Percentiles rank a stretch among this genome's conserved stretches.
Evolutionary conservation across 2,329 filamentous ascomycete species (phyloP).

Genomic region (Phoma sp.): DNA sequence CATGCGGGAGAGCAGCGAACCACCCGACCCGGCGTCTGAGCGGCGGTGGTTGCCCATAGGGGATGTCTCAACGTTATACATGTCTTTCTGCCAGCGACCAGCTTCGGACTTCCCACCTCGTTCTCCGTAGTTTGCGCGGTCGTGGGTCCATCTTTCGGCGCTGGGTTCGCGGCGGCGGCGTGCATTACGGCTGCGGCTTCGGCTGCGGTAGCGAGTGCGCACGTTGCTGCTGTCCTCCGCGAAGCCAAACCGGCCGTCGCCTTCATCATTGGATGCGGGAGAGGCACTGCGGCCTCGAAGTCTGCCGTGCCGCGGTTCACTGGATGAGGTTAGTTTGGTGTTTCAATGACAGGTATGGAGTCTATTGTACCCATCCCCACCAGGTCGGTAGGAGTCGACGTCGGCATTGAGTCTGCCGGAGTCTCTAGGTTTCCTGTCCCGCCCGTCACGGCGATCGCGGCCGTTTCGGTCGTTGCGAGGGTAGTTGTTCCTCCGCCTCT

Average conservation of each 20-base stretch:
- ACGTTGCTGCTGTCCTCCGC: slow-evolving; percentile 56
- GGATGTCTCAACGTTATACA: slow-evolving; percentile 45
- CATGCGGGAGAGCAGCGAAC: slow-evolving; percentile 42
- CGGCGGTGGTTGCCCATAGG: slow-evolving; percentile 54
- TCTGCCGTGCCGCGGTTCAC: slow-evolving; percentile 53
- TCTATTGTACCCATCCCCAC: slow-evolving; percentile 32
- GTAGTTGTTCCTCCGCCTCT: slow-evolving; percentile 31
- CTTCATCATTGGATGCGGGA: slow-evolving; percentile 56
- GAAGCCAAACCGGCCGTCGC: slow-evolving; percentile 58
- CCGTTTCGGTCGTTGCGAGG: slow-evolving; percentile 10
- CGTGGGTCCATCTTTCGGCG: slow-evolving; percentile 40
- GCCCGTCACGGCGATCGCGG: slow-evolving; percentile 27
- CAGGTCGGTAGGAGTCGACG: slow-evolving; percentile 43
- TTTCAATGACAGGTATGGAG: neutral
- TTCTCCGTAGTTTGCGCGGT: slow-evolving; percentile 38
- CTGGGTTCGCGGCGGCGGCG: slow-evolving; percentile 35
- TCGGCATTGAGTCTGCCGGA: slow-evolving; percentile 24
- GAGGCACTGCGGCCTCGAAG: slow-evolving; percentile 68
- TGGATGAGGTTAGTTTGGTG: slow-evolving; percentile 13
- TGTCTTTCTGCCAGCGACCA: slow-evolving; percentile 39
- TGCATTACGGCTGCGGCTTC: slow-evolving; percentile 50
- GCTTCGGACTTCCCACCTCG: slow-evolving; percentile 17
- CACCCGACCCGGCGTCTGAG: slow-evolving; percentile 40
- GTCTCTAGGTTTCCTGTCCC: slow-evolving; percentile 21
- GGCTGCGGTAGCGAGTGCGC: slow-evolving; percentile 51